A percentile compares a stretch with the other conserved stretches of the same genome.
These are phyloP conservation scores for Trypanosoma boissoni DNA, from an alignment of 208 protist genomes.

Conservation along the genomic window DNA sequence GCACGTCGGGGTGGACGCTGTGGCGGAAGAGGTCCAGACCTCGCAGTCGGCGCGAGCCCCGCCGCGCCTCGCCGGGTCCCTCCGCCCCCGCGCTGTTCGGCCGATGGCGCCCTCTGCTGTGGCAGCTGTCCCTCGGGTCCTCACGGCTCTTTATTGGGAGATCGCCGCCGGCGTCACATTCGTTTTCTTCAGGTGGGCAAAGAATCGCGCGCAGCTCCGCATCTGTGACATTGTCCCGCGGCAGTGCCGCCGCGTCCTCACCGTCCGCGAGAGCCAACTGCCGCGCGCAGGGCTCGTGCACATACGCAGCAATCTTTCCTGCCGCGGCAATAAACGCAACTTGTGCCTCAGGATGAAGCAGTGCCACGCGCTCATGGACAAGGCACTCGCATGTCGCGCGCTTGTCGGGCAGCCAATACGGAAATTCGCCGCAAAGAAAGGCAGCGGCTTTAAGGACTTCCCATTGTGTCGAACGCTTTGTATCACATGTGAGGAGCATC, in stretches of 20 bases:
- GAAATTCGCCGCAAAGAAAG: constrained; percentile 94
- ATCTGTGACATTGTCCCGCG: constrained; percentile 22
- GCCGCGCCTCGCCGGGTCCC: too few species aligned
- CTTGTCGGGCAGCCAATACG: constrained; percentile 70
- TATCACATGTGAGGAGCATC: constrained; percentile 42
- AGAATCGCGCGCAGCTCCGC: constrained; percentile 27
- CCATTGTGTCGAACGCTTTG: constrained; percentile 58
- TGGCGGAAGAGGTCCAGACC: constrained; percentile 46
- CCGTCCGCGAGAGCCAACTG: constrained; percentile 51
- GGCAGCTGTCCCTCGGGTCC: too few species aligned
- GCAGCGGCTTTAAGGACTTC: constrained; percentile 87
- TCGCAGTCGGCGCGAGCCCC: constrained; percentile 11
- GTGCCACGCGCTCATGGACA: constrained; percentile 31
- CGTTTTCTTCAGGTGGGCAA: not conserved
- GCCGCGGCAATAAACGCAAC: constrained; percentile 77
- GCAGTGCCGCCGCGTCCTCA: constrained; percentile 43
- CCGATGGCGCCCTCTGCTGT: too few species aligned
- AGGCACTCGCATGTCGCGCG: constrained; percentile 38
- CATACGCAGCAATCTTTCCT: constrained; percentile 88
- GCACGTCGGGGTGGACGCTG: constrained; percentile 55
- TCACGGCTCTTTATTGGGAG: not conserved
- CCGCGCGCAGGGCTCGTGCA: constrained; percentile 39
- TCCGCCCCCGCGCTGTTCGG: too few species aligned
- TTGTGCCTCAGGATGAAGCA: constrained; percentile 80
- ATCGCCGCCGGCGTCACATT: not conserved